These are phyloP conservation scores for Pseudopediastrum boryanum DNA, from an alignment of 139 green algal genomes.

Conservation along the genomic window DNA sequence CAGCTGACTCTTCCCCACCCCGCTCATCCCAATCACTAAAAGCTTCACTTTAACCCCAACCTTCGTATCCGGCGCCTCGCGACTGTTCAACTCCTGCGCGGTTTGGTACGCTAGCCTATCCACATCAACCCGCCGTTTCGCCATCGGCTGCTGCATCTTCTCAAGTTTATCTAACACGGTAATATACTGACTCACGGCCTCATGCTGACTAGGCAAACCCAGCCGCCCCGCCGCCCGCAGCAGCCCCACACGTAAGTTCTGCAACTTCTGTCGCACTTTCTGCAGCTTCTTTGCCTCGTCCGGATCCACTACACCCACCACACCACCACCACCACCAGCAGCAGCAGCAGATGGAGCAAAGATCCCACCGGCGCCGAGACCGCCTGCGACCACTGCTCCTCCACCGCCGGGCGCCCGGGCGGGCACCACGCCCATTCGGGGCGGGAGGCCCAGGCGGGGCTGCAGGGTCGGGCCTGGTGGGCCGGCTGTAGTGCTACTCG, in stretches of 20 bases:
- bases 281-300: conserved; percentile 41
- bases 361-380: neutral
- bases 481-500: neutral
- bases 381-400: conserved; percentile 1
- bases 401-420: too few species aligned
- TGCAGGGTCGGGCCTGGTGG: neutral
- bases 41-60: conserved; percentile 48
- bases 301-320: conserved; percentile 42
- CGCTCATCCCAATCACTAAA: conserved; percentile 61
- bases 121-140: conserved; percentile 11
- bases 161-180: conserved; percentile 31
- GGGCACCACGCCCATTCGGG: neutral
- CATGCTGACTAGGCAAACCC: conserved; percentile 35
- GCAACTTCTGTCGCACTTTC: conserved; percentile 38
- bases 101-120: conserved; percentile 25
- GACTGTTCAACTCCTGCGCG: conserved; percentile 14
- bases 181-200: conserved; percentile 28
- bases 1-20: conserved; percentile 62
- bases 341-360: neutral
- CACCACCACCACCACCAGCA: neutral
- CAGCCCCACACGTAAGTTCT: conserved; percentile 50
- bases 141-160: conserved; percentile 9
- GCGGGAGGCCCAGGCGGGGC: neutral
- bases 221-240: conserved; percentile 49
- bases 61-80: neutral